Base-by-base conservation (phyloP, 1,284 basidiomycete genomes). In the Schizophyllum amplum region DNA sequence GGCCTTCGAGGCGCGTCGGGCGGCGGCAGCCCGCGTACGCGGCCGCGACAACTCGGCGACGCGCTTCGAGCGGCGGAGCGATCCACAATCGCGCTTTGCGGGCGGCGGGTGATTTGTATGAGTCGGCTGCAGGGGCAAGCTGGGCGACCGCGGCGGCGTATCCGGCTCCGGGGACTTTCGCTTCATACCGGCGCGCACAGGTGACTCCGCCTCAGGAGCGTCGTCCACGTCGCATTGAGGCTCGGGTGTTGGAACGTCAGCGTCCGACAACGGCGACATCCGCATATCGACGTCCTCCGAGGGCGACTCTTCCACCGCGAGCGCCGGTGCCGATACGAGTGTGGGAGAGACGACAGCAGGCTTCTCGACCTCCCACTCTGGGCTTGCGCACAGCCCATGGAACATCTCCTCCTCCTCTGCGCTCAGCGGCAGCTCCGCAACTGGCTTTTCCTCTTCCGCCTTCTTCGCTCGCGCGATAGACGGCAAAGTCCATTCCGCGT, bases 401-500 rank as follows among this genome's bases (percentile, higher is more conserved):
- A 88, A 87, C 54, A 88, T 81, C 65, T 84, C 82, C 65, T 84
- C 80, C 63, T 88, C 86, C 15, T 77, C 81, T n/a, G 82, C 81
- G 60, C 78, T 87, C 55, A 88, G 73, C 24, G 85, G 85, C 5
- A 69, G 68, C 54, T 80, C 79, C 24, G 68, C 64, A 11, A 61
- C 46, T 9, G 63, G 47, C 58, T 63, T 56, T 27, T 61, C 59
- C 53, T 62, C 5, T 50, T 56, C 24, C 17, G 57, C 15, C 23
- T 24, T 20, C 50, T 24, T 22, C 23, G 51, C 11, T 1, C 21
- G 33, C 6, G 51, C 51, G 11, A 56, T 27, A 9, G 51, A n/a
- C 1, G 53, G 42, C 24, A 55, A 55, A 57, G 55, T 63, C 56
- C 46, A 26, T 13, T 53, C 33, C 51, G 52, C 21, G 33, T 47